Base-by-base conservation (phyloP, 257 asterid species). In the Verbascum thapsus region DNA sequence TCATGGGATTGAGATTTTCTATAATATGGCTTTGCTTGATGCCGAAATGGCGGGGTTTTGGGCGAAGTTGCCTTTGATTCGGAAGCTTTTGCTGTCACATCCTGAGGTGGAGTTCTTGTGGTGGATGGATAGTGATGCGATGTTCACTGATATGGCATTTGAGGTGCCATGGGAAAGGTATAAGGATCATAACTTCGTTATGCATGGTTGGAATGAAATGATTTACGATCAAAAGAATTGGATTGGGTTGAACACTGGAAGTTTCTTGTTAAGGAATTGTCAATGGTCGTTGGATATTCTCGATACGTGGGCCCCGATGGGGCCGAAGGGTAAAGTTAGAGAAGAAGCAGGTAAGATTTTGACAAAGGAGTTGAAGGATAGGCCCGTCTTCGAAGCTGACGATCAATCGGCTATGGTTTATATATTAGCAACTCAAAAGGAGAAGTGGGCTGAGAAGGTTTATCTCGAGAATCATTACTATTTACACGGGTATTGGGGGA, bases 91-190 rank as follows among this genome's bases (percentile, higher is more conserved):
- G 72, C 73, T 92, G 15, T 86, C 94, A 0, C 98, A 92, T 52
- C 98, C 96, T 0, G 98, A 92, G 66, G 84, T 88, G 37, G 98
- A 92, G 89, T 86, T 88, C 63, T 32, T 92, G 9, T 92, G 98
- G 98, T 92, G 98, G 98, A 88, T 91, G 96, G 98, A 91, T 34
- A 84, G 95, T 81, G 96, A 91, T 68, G 98, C 98, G 0, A 80
- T 88, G 94, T 87, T 92, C 61, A 88, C 97, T 0, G 98, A 88
- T 61, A 88, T 88, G 98, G 95, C 78, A 0, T 88, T 83, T 41
- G 98, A 88, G 79, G n/a, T 91, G 5, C 99, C 99, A 0, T 89
- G 97, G 96, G 91, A 92, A 72, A 81, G 91, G 72, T 92, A 92
- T 17, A 83, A 76, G 71, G 83, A 83, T 61, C 80, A 76, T 34